Conservation (phyloP, 495 filamentous ascomycete genomes). For the Podospora bellae-mahoneyi region DNA sequence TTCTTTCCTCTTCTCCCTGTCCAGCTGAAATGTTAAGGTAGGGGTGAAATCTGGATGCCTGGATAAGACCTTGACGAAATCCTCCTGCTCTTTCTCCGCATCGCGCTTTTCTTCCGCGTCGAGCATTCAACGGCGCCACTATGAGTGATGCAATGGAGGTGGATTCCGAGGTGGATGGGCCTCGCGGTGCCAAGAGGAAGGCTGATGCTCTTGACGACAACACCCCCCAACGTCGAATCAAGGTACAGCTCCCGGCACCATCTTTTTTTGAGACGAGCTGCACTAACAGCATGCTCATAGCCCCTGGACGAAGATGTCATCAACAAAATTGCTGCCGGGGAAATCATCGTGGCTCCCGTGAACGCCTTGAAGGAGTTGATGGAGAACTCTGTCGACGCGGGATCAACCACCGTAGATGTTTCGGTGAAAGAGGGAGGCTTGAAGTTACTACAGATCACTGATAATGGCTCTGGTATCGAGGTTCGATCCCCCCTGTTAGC, state of each 20-base stretch:
- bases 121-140: neutral
- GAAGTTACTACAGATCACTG: constrained; percentile 94
- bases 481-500: constrained; percentile 45
- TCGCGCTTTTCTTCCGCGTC: neutral
- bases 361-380: constrained; percentile 97
- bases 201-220: constrained; percentile 39
- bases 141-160: constrained; percentile 37
- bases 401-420: constrained; percentile 87
- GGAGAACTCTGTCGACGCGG: constrained; percentile 96
- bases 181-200: constrained; percentile 63
- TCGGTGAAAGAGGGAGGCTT: constrained; percentile 95
- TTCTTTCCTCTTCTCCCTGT: neutral
- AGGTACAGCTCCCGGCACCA: constrained; percentile 33
- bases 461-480: constrained; percentile 96
- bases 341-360: constrained; percentile 97
- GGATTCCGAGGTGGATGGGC: constrained; percentile 33
- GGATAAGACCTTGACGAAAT: neutral
- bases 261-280: neutral
- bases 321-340: constrained; percentile 98
- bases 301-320: constrained; percentile 92
- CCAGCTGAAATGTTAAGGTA: neutral
- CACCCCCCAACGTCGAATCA: constrained; percentile 63
- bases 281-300: constrained; percentile 40
- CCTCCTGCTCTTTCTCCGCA: neutral
- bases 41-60: neutral